Evolutionary conservation across 192 early-diverging fungal species (phyloP).

Genomic region (Backusella liffmaniae): DNA sequence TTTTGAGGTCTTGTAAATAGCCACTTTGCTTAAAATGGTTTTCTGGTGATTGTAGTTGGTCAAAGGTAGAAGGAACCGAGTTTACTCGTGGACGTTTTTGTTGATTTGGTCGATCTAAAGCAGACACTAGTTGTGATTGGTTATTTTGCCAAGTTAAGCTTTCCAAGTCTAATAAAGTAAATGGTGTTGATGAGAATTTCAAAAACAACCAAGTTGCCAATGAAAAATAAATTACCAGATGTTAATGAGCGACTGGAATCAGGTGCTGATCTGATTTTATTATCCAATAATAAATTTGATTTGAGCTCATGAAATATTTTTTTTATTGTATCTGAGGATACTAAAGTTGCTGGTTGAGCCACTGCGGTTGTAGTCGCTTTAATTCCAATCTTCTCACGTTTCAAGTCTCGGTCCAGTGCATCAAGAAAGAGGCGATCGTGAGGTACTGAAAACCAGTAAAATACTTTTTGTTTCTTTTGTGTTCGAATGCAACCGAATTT

Average conservation of each 20-base stretch:
- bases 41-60: constrained; percentile 11
- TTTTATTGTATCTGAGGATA: constrained; percentile 58
- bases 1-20: not conserved
- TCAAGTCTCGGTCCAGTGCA: constrained; percentile 94
- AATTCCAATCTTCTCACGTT: constrained; percentile 83
- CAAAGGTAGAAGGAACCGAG: constrained; percentile 23
- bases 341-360: constrained; percentile 62
- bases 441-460: constrained; percentile 94
- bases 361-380: constrained; percentile 79
- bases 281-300: not conserved
- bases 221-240: not conserved
- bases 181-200: not conserved
- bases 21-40: not conserved
- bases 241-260: not conserved
- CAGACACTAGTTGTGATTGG: not conserved
- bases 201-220: not conserved
- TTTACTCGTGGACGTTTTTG: constrained; percentile 23
- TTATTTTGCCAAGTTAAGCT: not conserved
- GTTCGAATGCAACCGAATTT: constrained; percentile 95
- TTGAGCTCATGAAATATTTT: constrained; percentile 52
- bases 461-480: constrained; percentile 99
- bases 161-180: constrained; percentile 3
- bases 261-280: not conserved
- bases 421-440: constrained; percentile 95
- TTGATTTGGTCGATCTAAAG: not conserved